A percentile compares a stretch with the other conserved stretches of the same genome.
These are phyloP conservation scores for Sporisorium scitamineum DNA, from an alignment of 1,284 basidiomycete species.

Conservation along the genomic window DNA sequence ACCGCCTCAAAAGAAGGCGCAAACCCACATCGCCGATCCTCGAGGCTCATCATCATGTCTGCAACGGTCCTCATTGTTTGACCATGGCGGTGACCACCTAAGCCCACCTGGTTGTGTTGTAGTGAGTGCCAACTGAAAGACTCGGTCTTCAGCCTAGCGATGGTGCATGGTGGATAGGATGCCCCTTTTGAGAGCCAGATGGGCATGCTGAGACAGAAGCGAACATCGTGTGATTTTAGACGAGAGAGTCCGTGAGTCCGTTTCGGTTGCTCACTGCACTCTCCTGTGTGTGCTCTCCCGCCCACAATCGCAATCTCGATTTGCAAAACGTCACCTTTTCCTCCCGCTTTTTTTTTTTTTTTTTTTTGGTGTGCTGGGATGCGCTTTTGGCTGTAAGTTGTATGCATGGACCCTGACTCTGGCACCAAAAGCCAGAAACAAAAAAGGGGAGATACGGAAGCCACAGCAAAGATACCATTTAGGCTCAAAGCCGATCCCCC, in stretches of 20 bases:
- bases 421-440: not conserved
- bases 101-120: not conserved
- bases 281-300: too few relatives aligned
- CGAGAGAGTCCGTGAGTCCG: too few relatives aligned
- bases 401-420: slow-evolving; percentile 6
- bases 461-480: slow-evolving; percentile 1
- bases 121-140: not conserved
- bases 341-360: not conserved
- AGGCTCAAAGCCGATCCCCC: not conserved
- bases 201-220: slow-evolving; percentile 4
- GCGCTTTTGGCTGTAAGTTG: not conserved
- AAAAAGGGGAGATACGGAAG: not conserved
- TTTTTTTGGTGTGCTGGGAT: not conserved
- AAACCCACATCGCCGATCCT: not conserved
- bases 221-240: slow-evolving; percentile 23
- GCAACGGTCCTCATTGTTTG: slow-evolving; percentile 1
- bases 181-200: too few relatives aligned
- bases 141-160: not conserved
- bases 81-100: slow-evolving; percentile 1
- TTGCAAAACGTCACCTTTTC: slow-evolving; percentile 6
- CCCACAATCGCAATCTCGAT: not conserved
- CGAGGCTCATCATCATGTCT: not conserved
- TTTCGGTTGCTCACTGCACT: not conserved
- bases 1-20: not conserved
- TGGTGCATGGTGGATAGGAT: too few relatives aligned